These are phyloP conservation scores for Mrakia frigida DNA, from an alignment of 768 basidiomycete genomes.

Conservation along the genomic window DNA sequence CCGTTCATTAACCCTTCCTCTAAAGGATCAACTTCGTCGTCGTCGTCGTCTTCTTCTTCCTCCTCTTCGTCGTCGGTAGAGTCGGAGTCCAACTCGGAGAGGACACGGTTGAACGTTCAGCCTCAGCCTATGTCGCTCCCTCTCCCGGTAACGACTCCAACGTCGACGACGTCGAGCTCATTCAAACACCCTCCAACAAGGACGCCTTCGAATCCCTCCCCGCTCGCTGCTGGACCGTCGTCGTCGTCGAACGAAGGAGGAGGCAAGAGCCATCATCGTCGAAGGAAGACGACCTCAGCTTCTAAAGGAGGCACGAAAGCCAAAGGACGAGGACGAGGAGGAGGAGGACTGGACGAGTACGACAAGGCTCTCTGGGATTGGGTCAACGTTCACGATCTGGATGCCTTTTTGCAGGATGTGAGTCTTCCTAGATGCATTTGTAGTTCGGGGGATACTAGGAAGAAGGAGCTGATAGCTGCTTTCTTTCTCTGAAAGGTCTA, in stretches of 20 bases:
- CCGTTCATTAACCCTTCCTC: conserved; percentile 8
- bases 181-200: not conserved
- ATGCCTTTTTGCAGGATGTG: conserved; percentile 89
- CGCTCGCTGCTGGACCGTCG: not conserved
- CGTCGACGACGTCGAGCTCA: not conserved
- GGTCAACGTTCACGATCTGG: conserved; percentile 97
- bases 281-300: not conserved
- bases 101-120: not conserved
- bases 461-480: not conserved
- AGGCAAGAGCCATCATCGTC: not conserved
- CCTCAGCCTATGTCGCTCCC: conserved; percentile 3
- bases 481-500: conserved; percentile 51
- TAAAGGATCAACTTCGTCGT: not conserved
- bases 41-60: not conserved
- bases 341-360: conserved; percentile 41
- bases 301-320: not conserved
- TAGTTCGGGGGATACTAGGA: too few species aligned
- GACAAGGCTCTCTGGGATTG: conserved; percentile 96
- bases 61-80: not conserved
- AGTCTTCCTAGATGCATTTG: conserved; percentile 17
- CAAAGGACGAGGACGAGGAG: too few species aligned
- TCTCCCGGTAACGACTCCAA: not conserved
- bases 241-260: not conserved
- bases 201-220: not conserved
- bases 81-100: not conserved